A percentile compares a stretch with the other conserved stretches of the same genome.
Conservation (phyloP, 208 protist genomes). For the Trypanosoma brucei region DNA sequence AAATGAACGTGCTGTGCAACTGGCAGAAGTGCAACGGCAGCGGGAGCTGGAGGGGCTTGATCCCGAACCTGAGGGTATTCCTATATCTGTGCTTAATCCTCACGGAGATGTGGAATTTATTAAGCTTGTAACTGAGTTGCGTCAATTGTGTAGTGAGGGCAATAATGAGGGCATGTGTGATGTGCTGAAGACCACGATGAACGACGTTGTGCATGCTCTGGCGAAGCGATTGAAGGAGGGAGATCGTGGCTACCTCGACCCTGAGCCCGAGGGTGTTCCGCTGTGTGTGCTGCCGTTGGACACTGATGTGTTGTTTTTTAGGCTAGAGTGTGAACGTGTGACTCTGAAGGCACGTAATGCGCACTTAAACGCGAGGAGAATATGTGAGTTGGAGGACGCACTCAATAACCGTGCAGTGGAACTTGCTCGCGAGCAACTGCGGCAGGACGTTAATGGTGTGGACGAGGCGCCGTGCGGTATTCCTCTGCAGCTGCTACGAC, state of each 20-base stretch:
- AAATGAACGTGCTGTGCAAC: conserved; percentile 50
- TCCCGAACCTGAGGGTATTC: conserved; percentile 53
- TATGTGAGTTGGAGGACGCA: conserved; percentile 48
- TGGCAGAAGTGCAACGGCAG: conserved; percentile 53
- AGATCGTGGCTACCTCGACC: conserved; percentile 70
- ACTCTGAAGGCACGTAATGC: conserved; percentile 59
- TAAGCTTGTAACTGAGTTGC: conserved; percentile 47
- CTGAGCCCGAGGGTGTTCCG: conserved; percentile 60
- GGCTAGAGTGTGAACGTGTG: conserved; percentile 44
- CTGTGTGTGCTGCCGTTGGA: conserved; percentile 52
- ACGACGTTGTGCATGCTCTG: conserved; percentile 29
- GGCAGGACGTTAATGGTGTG: conserved; percentile 51
- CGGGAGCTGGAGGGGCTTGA: conserved; percentile 60
- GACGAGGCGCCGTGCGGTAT: conserved; percentile 50
- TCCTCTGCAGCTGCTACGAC: conserved; percentile 50
- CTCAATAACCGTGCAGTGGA: conserved; percentile 31
- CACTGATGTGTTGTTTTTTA: conserved; percentile 34
- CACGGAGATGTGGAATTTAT: conserved; percentile 56
- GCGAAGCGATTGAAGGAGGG: conserved; percentile 44
- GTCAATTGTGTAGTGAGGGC: conserved; percentile 29
- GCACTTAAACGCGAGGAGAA: conserved; percentile 40
- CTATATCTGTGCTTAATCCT: conserved; percentile 40
- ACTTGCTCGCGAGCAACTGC: conserved; percentile 35
- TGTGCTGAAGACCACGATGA: conserved; percentile 61
- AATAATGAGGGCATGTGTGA: conserved; percentile 32